phyloP scores from a whole-genome alignment of 306 rosid genomes.

The Cucurbita ficifolia region DNA sequence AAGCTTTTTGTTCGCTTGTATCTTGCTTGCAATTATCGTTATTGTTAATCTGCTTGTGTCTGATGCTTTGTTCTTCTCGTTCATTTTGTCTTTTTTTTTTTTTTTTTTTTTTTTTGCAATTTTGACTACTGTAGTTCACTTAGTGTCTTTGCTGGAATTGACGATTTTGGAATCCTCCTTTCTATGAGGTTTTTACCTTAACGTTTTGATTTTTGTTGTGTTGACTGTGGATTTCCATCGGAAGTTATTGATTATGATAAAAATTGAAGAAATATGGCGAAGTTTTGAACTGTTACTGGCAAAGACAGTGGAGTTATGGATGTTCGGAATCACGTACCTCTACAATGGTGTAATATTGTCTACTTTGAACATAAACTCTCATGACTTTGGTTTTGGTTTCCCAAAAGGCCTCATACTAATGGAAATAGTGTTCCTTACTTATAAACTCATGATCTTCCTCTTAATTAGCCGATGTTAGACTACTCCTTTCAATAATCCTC shows the following conservation, averaged over 20 bases:
- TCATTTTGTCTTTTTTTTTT: background rate
- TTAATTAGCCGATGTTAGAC: too few species aligned
- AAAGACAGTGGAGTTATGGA: background rate
- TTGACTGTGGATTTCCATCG: background rate
- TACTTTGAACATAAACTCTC: too few species aligned
- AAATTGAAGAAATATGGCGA: background rate
- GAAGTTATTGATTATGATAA: background rate
- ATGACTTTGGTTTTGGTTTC: too few species aligned
- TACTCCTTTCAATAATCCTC: too few species aligned
- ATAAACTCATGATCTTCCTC: too few species aligned
- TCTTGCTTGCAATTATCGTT: background rate
- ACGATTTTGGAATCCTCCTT: background rate
- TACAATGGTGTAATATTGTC: too few species aligned
- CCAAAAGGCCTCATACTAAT: too few species aligned
- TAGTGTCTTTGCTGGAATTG: background rate
- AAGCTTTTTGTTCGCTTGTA: background rate
- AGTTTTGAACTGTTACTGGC: background rate
- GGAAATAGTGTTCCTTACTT: too few species aligned
- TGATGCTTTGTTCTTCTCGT: background rate
- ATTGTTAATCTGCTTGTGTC: background rate
- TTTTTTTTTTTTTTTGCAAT: too few species aligned
- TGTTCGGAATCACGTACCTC: background rate
- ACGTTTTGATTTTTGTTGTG: background rate
- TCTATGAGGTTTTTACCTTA: background rate
- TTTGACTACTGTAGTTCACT: background rate